Evolutionary conservation across 2,329 filamentous ascomycete genomes (phyloP).

Genomic region (Orbilia ellipsospora): DNA sequence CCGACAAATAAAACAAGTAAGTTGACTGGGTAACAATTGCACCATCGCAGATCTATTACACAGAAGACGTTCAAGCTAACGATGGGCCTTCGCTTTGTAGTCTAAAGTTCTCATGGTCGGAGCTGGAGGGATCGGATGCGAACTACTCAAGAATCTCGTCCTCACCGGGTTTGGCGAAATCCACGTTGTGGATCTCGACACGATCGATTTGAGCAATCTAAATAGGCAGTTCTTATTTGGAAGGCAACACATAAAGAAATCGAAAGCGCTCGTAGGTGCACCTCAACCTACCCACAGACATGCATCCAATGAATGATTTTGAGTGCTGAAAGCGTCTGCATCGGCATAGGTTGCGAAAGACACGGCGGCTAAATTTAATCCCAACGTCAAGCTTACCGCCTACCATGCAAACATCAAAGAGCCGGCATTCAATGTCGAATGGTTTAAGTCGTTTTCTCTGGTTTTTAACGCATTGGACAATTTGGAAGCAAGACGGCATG

Average conservation of each 20-base stretch:
- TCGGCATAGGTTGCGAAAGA: slow-evolving; percentile 83
- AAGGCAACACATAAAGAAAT: slow-evolving; percentile 96
- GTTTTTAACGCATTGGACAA: slow-evolving; percentile 99
- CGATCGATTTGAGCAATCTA: slow-evolving; percentile 96
- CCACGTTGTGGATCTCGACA: slow-evolving; percentile 95
- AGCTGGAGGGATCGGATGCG: slow-evolving; percentile 96
- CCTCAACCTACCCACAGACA: neutral
- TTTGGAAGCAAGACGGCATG: slow-evolving; percentile 89
- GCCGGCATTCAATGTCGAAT: slow-evolving; percentile 81
- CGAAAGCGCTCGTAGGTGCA: slow-evolving; percentile 82
- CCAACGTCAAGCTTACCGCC: slow-evolving; percentile 83
- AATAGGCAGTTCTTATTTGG: slow-evolving; percentile 98
- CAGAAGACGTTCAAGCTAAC: neutral
- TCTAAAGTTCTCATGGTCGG: slow-evolving; percentile 91
- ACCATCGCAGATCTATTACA: neutral
- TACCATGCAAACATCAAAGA: slow-evolving; percentile 98
- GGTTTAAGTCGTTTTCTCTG: slow-evolving; percentile 83
- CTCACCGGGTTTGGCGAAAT: slow-evolving; percentile 92
- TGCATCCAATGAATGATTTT: slow-evolving; percentile 10
- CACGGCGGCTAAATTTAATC: slow-evolving; percentile 89
- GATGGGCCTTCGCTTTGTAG: slow-evolving; percentile 65
- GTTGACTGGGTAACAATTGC: slow-evolving; percentile 38
- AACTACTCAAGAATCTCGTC: slow-evolving; percentile 95
- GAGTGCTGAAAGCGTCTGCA: slow-evolving; percentile 52
- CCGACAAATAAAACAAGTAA: slow-evolving; percentile 74